Evolutionary conservation across 108 stramenopile species (phyloP), one percentile per base, ranked within the genome.

Genomic region (Nitzschia putrida): DNA sequence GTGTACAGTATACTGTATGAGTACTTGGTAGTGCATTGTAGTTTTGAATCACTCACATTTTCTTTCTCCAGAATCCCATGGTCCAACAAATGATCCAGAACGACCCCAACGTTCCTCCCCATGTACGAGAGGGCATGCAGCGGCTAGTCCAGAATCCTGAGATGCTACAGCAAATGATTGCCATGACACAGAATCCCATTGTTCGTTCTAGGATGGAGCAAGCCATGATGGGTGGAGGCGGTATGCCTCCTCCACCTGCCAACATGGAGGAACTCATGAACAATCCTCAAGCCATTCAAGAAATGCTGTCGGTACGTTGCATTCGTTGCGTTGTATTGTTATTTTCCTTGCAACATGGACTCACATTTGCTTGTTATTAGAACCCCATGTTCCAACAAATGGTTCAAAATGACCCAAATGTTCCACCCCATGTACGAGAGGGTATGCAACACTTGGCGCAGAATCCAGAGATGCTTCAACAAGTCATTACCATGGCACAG

Each of bases 341-440:
- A 20, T 3, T 6, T 64, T 4, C 10, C 1, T 22, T 23, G 39
- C n/a, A n/a, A n/a, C n/a, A n/a, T 60, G 59, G 29, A 37, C 23
- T 12, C 14, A 37, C n/a, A 12, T 4, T 6, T 24, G 42, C 29
- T 6, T 24, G 42, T 69, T 8, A 34, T 34, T 54, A 85, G 84
- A 88, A 92, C 73, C 91, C 91, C 21, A 85, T 85, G 86, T 77
- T 92, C 11, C 91, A 86, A 60, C 80, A 88, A 65, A 88, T 88
- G 87, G 86, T 92, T 73, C 73, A 71, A 21, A 89, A 79, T 57
- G 87, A 92, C 78, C 91, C 91, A 13, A 85, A 83, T 34, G 51
- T 92, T 16, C 74, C 86, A 57, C 89, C 92, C 14, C 80, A 83
- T 80, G 64, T 83, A 37, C 85, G 77, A 40, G 83, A 87, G 59